Evolutionary conservation across 495 filamentous ascomycete species (phyloP), one percentile per base, ranked within the genome.

Genomic region (Daldinia decipiens): DNA sequence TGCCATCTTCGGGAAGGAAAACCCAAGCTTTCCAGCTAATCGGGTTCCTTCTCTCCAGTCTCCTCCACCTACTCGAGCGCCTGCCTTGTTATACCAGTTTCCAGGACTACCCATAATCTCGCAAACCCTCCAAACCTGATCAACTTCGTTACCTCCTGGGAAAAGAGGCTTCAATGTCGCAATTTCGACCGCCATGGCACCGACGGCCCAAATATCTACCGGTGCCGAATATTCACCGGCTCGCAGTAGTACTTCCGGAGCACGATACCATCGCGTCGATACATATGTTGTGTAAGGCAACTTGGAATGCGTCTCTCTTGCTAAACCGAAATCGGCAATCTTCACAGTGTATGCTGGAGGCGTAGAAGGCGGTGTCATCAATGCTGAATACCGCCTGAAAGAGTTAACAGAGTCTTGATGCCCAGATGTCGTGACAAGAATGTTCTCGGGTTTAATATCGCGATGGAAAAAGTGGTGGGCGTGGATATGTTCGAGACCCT

Each of bases 101-200:
- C 95, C 96, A 13, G 96, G 96, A 82, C 95, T 98, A 21, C 96
- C 96, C 96, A 99, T 99, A 64, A 99, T 97, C 79, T 99, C 96
- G 76, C 96, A 99, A 1, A 99, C 92, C 70, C 96, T 90, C 96
- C 96, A 99, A 9, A 99, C 95, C 80, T 99, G 96, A 74, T 98
- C 96, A 4, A 99, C 96, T 79, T 99, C 96, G 74, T 99, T 99
- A 62, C 93, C 92, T 72, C 96, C 96, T 3, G 96, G 96, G 82
- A 99, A 99, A 9, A 99, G 81, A 5, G 96, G 96, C 82, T 98
- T 99, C 61, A 99, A 78, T 1, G 96, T 99, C 11, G 96, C 96
- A 72, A 99, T 92, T 77, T 99, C 96, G 2, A 99, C 96, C 6
- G 96, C 95, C 96, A 99, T 99, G n/a, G 96, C 96, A 76, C 96